These are phyloP conservation scores for Candida tammaniensis DNA, from an alignment of 805 yeast species.

Conservation along the genomic window DNA sequence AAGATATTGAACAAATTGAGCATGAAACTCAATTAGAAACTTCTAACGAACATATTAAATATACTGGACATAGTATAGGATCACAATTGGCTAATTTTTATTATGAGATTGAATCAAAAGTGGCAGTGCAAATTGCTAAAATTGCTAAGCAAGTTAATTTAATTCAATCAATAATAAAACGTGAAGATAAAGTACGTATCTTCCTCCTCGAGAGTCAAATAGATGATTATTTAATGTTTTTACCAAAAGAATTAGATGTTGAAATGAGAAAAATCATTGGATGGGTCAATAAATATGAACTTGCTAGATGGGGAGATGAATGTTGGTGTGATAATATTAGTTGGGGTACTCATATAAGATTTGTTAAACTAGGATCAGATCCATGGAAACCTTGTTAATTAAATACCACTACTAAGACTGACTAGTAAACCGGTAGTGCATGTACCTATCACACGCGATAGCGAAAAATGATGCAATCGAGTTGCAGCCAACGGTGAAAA, in stretches of 20 bases:
- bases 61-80: too few relatives aligned
- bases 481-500: not conserved
- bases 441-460: too few relatives aligned
- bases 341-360: slow-evolving; percentile 5
- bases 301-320: slow-evolving; percentile 5
- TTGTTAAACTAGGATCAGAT: slow-evolving; percentile 10
- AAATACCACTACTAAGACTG: too few relatives aligned
- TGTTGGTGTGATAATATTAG: slow-evolving; percentile 10
- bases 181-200: not conserved
- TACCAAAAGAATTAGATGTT: slow-evolving; percentile 4
- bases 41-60: not conserved
- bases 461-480: not conserved
- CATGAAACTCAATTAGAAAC: slow-evolving; percentile 1
- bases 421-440: not conserved
- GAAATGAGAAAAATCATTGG: slow-evolving; percentile 2
- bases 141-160: slow-evolving; percentile 2
- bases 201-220: slow-evolving; percentile 1
- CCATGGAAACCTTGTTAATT: slow-evolving; percentile 8
- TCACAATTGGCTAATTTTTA: too few relatives aligned
- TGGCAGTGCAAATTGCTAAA: not conserved
- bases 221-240: slow-evolving; percentile 7
- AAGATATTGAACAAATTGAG: not conserved
- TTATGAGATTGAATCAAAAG: not conserved
- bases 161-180: slow-evolving; percentile 1
- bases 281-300: slow-evolving; percentile 11